phyloP scores from a whole-genome alignment of 139 green algal genomes.

The Eudorina sp. region DNA sequence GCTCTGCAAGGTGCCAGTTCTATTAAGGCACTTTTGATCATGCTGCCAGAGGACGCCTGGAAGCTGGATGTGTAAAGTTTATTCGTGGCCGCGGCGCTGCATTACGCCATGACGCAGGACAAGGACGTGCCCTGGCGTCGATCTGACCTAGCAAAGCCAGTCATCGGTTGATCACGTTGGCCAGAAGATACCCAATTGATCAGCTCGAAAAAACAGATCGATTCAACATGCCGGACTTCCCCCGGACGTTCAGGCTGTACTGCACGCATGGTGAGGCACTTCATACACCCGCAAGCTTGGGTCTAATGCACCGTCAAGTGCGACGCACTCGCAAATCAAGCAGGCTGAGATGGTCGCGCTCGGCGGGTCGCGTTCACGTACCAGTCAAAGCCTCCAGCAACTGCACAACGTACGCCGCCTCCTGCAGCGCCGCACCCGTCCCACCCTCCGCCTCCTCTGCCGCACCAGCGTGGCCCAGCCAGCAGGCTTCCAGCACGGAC shows the following conservation, averaged over 20 bases:
- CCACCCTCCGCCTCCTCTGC: slow-evolving; percentile 49
- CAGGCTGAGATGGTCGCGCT: neutral
- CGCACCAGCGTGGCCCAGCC: slow-evolving; percentile 48
- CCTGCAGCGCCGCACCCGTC: slow-evolving; percentile 6
- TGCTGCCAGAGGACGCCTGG: too few relatives aligned
- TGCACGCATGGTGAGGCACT: neutral
- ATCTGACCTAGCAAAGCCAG: too few relatives aligned
- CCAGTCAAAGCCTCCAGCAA: slow-evolving; percentile 29
- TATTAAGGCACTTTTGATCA: too few relatives aligned
- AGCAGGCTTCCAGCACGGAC: slow-evolving; percentile 52
- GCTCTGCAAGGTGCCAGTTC: too few relatives aligned
- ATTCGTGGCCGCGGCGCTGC: too few relatives aligned
- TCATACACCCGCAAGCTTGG: neutral
- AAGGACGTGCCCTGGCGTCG: too few relatives aligned
- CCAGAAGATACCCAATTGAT: too few relatives aligned
- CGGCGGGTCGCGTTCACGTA: neutral
- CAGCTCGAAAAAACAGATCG: too few relatives aligned
- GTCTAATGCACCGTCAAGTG: neutral
- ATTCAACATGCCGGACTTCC: neutral
- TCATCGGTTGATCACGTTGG: too few relatives aligned
- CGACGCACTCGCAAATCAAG: neutral
- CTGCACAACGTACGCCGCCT: slow-evolving; percentile 57
- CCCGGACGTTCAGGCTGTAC: neutral
- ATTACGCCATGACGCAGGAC: too few relatives aligned
- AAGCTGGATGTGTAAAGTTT: too few relatives aligned